phyloP scores from a whole-genome alignment of 441 rosid genomes.

The Kokia cookei region DNA sequence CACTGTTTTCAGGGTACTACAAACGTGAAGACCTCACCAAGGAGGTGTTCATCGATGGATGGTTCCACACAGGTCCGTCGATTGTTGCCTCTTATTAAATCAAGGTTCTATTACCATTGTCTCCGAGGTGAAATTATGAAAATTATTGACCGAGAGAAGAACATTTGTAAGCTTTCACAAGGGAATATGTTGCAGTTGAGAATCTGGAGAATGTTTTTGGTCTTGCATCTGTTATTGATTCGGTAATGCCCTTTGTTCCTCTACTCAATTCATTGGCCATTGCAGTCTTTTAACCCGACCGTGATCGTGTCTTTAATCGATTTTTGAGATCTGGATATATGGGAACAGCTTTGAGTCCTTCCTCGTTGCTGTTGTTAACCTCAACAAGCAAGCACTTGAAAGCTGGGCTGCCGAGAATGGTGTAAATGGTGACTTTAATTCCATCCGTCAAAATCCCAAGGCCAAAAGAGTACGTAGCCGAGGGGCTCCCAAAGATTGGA shows the following conservation, averaged over 20 bases:
- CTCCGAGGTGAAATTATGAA: constrained; percentile 68
- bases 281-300: neutral
- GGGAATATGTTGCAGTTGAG: constrained; percentile 98
- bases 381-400: constrained; percentile 58
- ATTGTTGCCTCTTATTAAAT: neutral
- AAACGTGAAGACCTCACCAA: constrained; percentile 89
- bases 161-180: constrained; percentile 95
- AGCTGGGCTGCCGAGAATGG: constrained; percentile 72
- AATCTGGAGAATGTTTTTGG: constrained; percentile 78
- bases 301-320: neutral
- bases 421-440: constrained; percentile 53
- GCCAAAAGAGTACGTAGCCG: constrained; percentile 58
- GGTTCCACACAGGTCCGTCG: constrained; percentile 88
- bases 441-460: constrained; percentile 57
- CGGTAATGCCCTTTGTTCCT: constrained; percentile 31
- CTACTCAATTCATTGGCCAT: neutral
- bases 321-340: constrained; percentile 81
- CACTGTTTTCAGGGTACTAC: constrained; percentile 79
- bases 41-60: constrained; percentile 85
- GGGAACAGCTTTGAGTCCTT: constrained; percentile 92
- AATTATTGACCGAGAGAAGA: constrained; percentile 86
- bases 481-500: constrained; percentile 58
- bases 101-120: neutral
- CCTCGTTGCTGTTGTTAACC: constrained; percentile 76
- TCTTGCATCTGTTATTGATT: constrained; percentile 53